Evolutionary conservation across 768 basidiomycete species (phyloP).

Genomic region (Imleria badia): DNA sequence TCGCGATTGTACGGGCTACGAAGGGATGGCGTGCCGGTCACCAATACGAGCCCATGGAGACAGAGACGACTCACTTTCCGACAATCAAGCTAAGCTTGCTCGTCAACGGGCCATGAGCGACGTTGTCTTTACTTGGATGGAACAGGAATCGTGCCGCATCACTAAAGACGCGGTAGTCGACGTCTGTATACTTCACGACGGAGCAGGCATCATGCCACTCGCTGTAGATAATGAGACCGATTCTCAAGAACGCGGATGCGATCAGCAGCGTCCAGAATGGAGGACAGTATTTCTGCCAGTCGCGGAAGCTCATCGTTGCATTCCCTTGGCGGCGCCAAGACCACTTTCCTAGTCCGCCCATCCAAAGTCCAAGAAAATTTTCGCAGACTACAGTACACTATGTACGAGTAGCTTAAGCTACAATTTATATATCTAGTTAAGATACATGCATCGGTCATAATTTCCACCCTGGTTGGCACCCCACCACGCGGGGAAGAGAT

Average conservation of each 20-base stretch:
- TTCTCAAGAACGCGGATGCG: conserved; percentile 56
- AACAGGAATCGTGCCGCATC: conserved; percentile 81
- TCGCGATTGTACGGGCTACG: conserved; percentile 84
- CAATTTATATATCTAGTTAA: conserved; percentile 3
- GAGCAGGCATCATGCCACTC: conserved; percentile 87
- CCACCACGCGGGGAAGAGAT: conserved; percentile 60
- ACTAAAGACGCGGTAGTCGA: conserved; percentile 94
- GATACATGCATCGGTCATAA: conserved; percentile 28
- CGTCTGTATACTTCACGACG: conserved; percentile 93
- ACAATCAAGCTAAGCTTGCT: conserved; percentile 40
- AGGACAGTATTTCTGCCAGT: conserved; percentile 13
- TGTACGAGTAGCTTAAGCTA: neutral
- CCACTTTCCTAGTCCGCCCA: too few relatives aligned
- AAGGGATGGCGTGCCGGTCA: conserved; percentile 5
- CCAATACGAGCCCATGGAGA: neutral
- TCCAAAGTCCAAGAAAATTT: too few relatives aligned
- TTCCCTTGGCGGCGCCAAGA: neutral
- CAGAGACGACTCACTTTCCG: conserved; percentile 69
- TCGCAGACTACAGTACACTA: too few relatives aligned
- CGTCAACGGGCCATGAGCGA: conserved; percentile 61
- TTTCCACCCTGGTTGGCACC: conserved; percentile 53
- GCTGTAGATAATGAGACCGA: conserved; percentile 77
- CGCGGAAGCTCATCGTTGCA: conserved; percentile 5
- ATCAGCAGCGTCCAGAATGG: conserved; percentile 56
- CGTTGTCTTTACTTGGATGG: conserved; percentile 46